A percentile compares a stretch with the other conserved stretches of the same genome.
phyloP scores from a whole-genome alignment of 2,329 filamentous ascomycete species.

The Diaporthe velutina region DNA sequence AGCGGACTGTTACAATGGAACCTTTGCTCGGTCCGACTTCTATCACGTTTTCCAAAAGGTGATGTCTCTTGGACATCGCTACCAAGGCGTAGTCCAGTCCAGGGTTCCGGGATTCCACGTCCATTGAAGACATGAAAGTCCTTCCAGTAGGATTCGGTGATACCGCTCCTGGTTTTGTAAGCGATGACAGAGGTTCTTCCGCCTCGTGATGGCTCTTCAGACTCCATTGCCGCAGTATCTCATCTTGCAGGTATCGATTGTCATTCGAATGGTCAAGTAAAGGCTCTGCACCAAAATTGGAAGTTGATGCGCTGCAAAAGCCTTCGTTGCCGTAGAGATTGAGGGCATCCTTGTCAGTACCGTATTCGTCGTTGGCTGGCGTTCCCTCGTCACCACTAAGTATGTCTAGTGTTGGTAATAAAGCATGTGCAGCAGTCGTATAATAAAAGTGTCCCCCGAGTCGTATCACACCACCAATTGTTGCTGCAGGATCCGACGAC shows the following conservation, averaged over 20 bases:
- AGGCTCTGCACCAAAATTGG: too few relatives aligned
- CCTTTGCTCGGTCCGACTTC: not conserved
- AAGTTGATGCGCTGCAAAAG: not conserved
- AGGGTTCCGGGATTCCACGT: not conserved
- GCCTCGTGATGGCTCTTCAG: not conserved
- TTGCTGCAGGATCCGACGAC: not conserved
- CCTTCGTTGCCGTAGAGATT: not conserved
- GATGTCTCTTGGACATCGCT: not conserved
- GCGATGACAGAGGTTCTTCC: not conserved
- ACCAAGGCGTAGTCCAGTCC: conserved; percentile 28
- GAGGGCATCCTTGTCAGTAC: not conserved
- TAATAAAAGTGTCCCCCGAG: not conserved
- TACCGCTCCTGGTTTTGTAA: not conserved
- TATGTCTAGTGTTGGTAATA: not conserved
- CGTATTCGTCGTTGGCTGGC: not conserved
- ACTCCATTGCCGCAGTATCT: not conserved
- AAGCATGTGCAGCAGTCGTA: conserved; percentile 23
- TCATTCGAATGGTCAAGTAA: too few relatives aligned
- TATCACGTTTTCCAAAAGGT: not conserved
- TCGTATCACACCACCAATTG: conserved; percentile 29
- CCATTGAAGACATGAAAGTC: not conserved
- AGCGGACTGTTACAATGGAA: not conserved
- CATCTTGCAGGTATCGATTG: not conserved
- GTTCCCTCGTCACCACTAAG: too few relatives aligned
- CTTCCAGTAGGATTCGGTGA: not conserved